Conservation (phyloP, 78 protist genomes). For the Dictyostelium intermedium region DNA sequence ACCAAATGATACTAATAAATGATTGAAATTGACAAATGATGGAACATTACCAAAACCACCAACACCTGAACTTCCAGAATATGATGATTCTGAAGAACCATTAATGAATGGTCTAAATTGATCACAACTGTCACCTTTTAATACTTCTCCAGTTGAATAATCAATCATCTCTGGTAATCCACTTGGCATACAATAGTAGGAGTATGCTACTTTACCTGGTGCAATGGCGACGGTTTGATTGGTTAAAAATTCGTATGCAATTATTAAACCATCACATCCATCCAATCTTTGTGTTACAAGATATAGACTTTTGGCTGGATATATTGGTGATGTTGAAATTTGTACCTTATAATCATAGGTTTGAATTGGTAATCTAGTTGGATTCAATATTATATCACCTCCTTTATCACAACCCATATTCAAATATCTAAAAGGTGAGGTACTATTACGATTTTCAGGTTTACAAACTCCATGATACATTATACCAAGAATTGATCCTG, state of each 20-base stretch:
- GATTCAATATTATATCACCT: background rate
- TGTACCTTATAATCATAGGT: background rate
- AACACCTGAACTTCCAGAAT: background rate
- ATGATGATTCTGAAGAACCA: background rate
- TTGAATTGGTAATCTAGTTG: background rate
- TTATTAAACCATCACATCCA: background rate
- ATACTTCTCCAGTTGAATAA: background rate
- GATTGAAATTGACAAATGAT: background rate
- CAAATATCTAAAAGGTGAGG: background rate
- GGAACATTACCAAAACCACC: background rate
- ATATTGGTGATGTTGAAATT: background rate
- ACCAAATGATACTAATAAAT: background rate
- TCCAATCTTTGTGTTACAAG: background rate
- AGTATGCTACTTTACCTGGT: background rate
- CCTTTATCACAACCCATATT: background rate
- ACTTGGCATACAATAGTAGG: background rate
- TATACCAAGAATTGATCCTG: background rate
- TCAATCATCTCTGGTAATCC: background rate
- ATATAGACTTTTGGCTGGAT: background rate
- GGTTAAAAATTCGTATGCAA: background rate
- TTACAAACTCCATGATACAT: background rate
- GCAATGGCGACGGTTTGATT: background rate
- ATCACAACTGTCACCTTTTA: background rate
- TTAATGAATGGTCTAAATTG: background rate
- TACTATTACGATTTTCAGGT: background rate